Conservation (phyloP, 352 stramenopile genomes). For the Globisporangium nunn region DNA sequence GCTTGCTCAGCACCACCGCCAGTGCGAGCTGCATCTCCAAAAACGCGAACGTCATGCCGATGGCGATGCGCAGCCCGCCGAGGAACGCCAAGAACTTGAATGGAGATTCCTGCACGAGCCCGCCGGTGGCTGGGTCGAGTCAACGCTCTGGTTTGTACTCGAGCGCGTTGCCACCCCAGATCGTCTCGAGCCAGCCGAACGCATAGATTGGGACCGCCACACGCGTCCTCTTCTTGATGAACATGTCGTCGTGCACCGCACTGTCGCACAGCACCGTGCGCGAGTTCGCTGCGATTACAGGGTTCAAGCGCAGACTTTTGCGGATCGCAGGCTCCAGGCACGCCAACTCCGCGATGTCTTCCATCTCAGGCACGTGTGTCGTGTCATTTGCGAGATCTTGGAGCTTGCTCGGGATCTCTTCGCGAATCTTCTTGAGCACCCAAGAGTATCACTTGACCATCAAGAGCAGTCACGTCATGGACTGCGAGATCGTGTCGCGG, state of each 20-base stretch:
- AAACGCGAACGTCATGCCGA: slow-evolving; percentile 35
- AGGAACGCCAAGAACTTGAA: slow-evolving; percentile 44
- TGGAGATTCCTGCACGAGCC: slow-evolving; percentile 21
- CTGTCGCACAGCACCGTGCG: slow-evolving; percentile 27
- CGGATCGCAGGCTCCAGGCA: slow-evolving; percentile 39
- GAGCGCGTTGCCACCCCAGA: slow-evolving; percentile 37
- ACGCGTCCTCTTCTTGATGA: slow-evolving; percentile 22
- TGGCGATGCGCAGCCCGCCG: slow-evolving; percentile 31
- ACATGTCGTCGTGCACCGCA: slow-evolving; percentile 39
- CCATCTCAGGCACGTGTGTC: slow-evolving; percentile 4
- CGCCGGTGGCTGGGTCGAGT: slow-evolving; percentile 24
- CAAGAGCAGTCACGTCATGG: slow-evolving; percentile 69
- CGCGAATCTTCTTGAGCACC: slow-evolving; percentile 21
- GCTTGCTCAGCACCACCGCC: slow-evolving; percentile 25
- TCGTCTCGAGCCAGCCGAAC: slow-evolving; percentile 19
- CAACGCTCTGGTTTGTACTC: slow-evolving; percentile 47
- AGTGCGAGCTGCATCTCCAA: slow-evolving; percentile 37
- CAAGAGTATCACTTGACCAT: slow-evolving; percentile 59
- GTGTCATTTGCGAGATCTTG: slow-evolving; percentile 11
- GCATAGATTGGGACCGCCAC: slow-evolving; percentile 37
- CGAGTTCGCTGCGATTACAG: slow-evolving; percentile 27
- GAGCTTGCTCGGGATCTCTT: slow-evolving; percentile 24
- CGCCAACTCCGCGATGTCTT: slow-evolving; percentile 36
- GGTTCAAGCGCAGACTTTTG: slow-evolving; percentile 47
- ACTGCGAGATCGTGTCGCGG: slow-evolving; percentile 65